Evolutionary conservation across 331 rosid species (phyloP), one percentile per base, ranked within the genome.

Genomic region (Cydonia oblonga): DNA sequence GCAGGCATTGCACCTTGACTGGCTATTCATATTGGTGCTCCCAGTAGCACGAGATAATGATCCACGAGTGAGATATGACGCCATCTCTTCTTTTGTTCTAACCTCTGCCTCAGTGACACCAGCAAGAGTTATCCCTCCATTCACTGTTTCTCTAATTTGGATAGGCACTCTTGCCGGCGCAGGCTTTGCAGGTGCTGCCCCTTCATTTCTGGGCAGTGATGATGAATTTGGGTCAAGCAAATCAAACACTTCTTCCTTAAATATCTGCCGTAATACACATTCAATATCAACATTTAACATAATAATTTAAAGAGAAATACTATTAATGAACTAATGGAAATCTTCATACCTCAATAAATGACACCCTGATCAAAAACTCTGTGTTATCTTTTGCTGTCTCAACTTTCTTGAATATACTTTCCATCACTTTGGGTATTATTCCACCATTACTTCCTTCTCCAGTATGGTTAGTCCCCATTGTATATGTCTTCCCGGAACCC

Each of bases 171-270:
- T 81, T 57, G 83, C 74, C 11, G 88, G 84, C 46, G 70, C 83
- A 16, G 82, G 76, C 83, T 90, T 93, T 25, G 32, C 30, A 28
- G 72, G 64, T 61, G 79, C 69, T 30, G 80, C 75, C 38, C 75
- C 86, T 56, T 87, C 97, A 62, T 72, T 86, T 80, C 71, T 90
- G 15, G 92, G 62, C 52, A 79, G 70, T 23, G 71, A 14, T 6
- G 74, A 29, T 52, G 81, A 76, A 85, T 62, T 86, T 67, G 89
- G 69, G 63, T 90, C 98, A 32, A 93, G 90, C 84, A 93, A 85
- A 75, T 93, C 98, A 76, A 86, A 93, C 64, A 93, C 97, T 70
- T 93, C 98, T 84, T 90, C 97, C 83, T 90, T 93, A 71, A 93
- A 93, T 83, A 93, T 93, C 97, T 93, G 87, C 70, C 64, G 65